Conservation (phyloP, 2,329 filamentous ascomycete species). For the Venturia pyrina region DNA sequence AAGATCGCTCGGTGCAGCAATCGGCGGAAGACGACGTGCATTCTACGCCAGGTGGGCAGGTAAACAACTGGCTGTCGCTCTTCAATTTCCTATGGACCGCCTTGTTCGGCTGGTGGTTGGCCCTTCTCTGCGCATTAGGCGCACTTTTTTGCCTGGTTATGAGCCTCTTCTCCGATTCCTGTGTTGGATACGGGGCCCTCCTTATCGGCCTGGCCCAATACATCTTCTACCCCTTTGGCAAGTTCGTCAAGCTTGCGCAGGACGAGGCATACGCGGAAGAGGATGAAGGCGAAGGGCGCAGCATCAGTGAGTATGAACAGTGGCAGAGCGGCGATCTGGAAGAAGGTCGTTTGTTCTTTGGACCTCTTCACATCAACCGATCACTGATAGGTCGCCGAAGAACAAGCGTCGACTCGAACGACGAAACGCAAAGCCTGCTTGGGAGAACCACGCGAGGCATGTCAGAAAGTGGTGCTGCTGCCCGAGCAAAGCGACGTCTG, state of each 20-base stretch:
- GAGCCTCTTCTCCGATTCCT: conserved; percentile 64
- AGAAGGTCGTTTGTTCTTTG: conserved; percentile 92
- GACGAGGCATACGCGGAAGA: conserved; percentile 92
- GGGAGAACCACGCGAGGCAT: conserved; percentile 51
- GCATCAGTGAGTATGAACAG: conserved; percentile 97
- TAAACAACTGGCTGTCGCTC: conserved; percentile 72
- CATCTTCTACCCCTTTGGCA: conserved; percentile 91
- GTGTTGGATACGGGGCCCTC: conserved; percentile 73
- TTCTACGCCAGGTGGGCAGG: conserved; percentile 78
- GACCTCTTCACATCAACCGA: conserved; percentile 57
- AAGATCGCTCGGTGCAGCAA: conserved; percentile 89
- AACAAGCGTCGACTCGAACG: conserved; percentile 78
- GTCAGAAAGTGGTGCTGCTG: conserved; percentile 25
- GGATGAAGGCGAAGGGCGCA: conserved; percentile 89
- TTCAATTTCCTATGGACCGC: conserved; percentile 90
- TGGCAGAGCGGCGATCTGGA: conserved; percentile 98
- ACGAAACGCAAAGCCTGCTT: conserved; percentile 83
- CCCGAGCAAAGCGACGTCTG: conserved; percentile 62
- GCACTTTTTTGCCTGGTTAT: conserved; percentile 72
- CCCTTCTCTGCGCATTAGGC: conserved; percentile 61
- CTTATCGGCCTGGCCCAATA: conserved; percentile 79
- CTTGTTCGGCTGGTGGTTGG: conserved; percentile 94
- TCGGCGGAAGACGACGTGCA: conserved; percentile 95
- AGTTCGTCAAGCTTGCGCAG: conserved; percentile 85
- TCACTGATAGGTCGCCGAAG: conserved; percentile 80